A percentile compares a stretch with the other conserved stretches of the same genome.
Evolutionary conservation across 2,329 filamentous ascomycete genomes (phyloP).

Genomic region (Leptodontidium sp.): DNA sequence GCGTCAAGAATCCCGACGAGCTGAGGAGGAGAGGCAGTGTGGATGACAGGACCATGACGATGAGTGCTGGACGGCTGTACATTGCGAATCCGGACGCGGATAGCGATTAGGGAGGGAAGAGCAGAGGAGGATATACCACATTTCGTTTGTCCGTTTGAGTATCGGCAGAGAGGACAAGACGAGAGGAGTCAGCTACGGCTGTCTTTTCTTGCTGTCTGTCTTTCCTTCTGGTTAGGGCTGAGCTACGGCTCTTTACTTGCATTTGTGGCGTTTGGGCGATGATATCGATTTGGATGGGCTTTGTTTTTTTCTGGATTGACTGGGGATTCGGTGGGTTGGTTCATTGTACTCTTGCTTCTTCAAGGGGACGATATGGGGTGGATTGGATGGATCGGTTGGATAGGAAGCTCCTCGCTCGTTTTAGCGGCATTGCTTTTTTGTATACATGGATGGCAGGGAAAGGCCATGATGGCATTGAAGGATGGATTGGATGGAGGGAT

Average conservation of each 20-base stretch:
- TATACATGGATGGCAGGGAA: conserved; percentile 18
- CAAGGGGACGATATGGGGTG: neutral
- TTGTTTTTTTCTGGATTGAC: conserved; percentile 16
- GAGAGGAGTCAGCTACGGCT: neutral
- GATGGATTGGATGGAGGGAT: neutral
- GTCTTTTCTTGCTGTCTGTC: neutral
- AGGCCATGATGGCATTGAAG: neutral
- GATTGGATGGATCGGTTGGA: conserved; percentile 1
- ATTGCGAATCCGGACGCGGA: conserved; percentile 81
- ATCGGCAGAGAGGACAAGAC: neutral
- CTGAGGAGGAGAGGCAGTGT: conserved; percentile 81
- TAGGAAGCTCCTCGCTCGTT: conserved; percentile 18
- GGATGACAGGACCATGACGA: conserved; percentile 78
- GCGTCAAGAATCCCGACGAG: conserved; percentile 73
- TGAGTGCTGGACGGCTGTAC: conserved; percentile 72
- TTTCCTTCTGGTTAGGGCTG: neutral
- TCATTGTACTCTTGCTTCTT: conserved; percentile 10
- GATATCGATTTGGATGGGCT: conserved; percentile 27
- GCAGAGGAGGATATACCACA: conserved; percentile 34
- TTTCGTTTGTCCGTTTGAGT: neutral
- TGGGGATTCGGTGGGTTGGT: neutral
- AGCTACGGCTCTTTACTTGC: conserved; percentile 23
- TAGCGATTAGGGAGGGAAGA: conserved; percentile 41
- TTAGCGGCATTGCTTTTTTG: conserved; percentile 28
- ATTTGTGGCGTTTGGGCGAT: conserved; percentile 29